Evolutionary conservation across 192 early-diverging fungal genomes (phyloP), one percentile per base, ranked within the genome.

Genomic region (Coemansia asiatica): DNA sequence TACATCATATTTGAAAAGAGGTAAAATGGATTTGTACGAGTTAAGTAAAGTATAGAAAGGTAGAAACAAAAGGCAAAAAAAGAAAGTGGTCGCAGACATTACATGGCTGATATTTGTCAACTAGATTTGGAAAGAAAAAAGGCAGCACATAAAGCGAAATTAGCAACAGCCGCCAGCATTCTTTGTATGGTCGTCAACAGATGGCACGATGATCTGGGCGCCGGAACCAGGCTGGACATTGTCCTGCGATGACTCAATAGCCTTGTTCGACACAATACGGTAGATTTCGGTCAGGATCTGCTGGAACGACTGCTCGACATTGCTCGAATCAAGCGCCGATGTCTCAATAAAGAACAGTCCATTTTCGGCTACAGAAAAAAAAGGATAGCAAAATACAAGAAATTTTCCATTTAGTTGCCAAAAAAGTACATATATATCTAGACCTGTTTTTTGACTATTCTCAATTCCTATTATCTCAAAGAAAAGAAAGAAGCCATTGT

Each of bases 301-400:
- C 78, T 96, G 92, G 83, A 98, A 98, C 26, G 94, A 90, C 36
- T 91, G 85, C 76, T 98, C 97, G 55, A 98, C 95, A 74, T 98
- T 98, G 85, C 87, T 94, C 19, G 91, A 86, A 71, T 98, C 95
- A 81, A 98, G 84, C 18, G 97, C 97, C 25, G 97, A 98, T 6
- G 97, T 98, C 78, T 99, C 97, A 61, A 99, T 99, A 74, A 99
- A 99, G 28, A 92, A 94, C 51, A 99, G 81, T 15, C 87, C 90
- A 68, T 98, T 97, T 72, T 97, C 95, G 48, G 91, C 74, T 73
- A 74, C 47, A 71, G 84, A 64, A 8, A 15, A 23, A 16, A 40
- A 62, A 7, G 40, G 9, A 15, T 27, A 54, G 49, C 56, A 26
- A 28, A 58, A 59, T 13, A 44, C 40, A 33, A 8, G 31, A 46